Base-by-base conservation (phyloP, 179 eudicot species). In the Patellifolia procumbens region DNA sequence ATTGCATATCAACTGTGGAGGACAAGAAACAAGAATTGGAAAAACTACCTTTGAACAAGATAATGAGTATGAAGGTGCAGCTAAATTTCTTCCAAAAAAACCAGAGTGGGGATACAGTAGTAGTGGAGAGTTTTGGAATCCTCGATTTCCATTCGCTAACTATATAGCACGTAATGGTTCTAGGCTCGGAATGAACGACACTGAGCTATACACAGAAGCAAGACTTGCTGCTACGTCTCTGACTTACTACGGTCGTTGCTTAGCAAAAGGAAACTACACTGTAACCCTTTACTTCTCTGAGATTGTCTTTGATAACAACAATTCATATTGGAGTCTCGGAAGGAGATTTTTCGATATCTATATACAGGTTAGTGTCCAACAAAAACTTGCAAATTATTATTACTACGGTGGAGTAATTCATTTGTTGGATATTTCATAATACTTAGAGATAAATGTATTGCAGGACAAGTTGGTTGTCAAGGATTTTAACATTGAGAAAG, bases 1-100 rank as follows among this genome's bases (percentile, higher is more conserved):
- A 20, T 26, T 82, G 39, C 79, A 82, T 42, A 78, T 82, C 72
- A 82, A 82, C 45, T 82, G 85, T 35, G 85, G 85, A 32, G 85
- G 85, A 56, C n/a, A 31, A 12, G n/a, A 59, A 70, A 59, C 74
- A 2, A 75, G 34, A 15, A 53, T 78, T 35, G 79, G 82, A 22
- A 71, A 65, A 35, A 70, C 59, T 26, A 69, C 76, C 29, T 82
- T 69, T 65, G 79, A 78, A 16, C 70, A 71, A 70, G 85, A 82
- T 65, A 35, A 29, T 26, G 68, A 68, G 12, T n/a, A 28, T 19
- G 85, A 78, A n/a, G 79, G 85, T 65, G 64, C 82, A 4, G 79
- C 82, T 35, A 75, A 74, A 75, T 78, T 78, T 71, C 53, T 66
- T 67, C 76, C 24, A 9, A 26, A 22, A 46, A 61, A 52, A 55